phyloP scores from a whole-genome alignment of 805 yeast genomes.

The Barnettozyma sucrosica region DNA sequence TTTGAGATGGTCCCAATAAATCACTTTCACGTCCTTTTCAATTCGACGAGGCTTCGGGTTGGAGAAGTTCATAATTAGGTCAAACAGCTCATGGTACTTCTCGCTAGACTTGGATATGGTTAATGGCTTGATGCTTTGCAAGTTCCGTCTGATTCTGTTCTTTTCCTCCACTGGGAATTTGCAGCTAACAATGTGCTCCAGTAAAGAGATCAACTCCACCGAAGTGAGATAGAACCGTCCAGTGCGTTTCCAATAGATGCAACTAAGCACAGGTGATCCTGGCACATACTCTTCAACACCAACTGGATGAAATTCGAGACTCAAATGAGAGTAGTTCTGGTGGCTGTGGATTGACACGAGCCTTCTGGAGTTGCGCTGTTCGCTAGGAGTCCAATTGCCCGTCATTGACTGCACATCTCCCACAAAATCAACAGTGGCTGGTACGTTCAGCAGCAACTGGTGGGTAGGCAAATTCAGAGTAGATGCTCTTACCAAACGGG shows the following conservation, averaged over 20 bases:
- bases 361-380: conserved; percentile 37
- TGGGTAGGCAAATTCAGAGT: conserved; percentile 3
- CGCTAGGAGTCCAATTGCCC: conserved; percentile 42
- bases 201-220: conserved; percentile 53
- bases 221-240: conserved; percentile 52
- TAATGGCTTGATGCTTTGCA: conserved; percentile 56
- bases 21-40: conserved; percentile 65
- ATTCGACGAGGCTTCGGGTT: conserved; percentile 64
- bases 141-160: conserved; percentile 60
- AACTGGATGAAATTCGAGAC: conserved; percentile 35
- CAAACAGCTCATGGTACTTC: conserved; percentile 34
- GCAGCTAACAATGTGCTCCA: conserved; percentile 49
- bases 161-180: conserved; percentile 63
- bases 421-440: conserved; percentile 13
- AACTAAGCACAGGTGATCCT: conserved; percentile 45
- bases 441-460: conserved; percentile 11
- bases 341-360: conserved; percentile 41
- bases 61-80: conserved; percentile 52
- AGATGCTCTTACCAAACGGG: conserved; percentile 16
- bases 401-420: conserved; percentile 29
- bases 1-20: conserved; percentile 49
- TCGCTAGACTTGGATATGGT: conserved; percentile 47
- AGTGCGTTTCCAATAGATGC: conserved; percentile 51
- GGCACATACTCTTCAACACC: conserved; percentile 31
- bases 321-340: conserved; percentile 30